A percentile compares a stretch with the other conserved stretches of the same genome.
Evolutionary conservation across 2,329 filamentous ascomycete species (phyloP).

Genomic region (Didymellaceae sp.): DNA sequence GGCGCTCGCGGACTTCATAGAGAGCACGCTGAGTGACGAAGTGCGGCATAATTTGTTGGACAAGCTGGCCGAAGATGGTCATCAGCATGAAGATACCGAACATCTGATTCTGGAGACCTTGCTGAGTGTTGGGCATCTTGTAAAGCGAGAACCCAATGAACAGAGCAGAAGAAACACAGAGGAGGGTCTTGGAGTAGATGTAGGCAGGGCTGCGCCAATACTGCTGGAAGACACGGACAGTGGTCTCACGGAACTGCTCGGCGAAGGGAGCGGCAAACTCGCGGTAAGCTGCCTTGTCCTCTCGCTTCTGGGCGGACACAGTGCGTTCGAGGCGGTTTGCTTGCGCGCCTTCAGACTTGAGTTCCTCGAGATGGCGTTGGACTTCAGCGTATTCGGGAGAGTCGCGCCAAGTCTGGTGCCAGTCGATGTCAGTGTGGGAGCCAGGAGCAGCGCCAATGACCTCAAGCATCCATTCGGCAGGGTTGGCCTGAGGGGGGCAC

Average conservation of each 20-base stretch:
- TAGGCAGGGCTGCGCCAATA: conserved; percentile 91
- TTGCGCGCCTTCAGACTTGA: conserved; percentile 51
- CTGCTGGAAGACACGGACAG: conserved; percentile 81
- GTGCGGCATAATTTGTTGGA: conserved; percentile 83
- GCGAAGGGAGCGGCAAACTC: conserved; percentile 82
- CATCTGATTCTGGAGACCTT: conserved; percentile 85
- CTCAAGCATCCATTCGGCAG: conserved; percentile 79
- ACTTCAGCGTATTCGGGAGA: conserved; percentile 55
- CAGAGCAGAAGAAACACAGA: conserved; percentile 70
- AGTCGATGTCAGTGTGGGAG: conserved; percentile 58
- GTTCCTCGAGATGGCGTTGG: conserved; percentile 54
- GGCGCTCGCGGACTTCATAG: conserved; percentile 85
- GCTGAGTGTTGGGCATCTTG: conserved; percentile 72
- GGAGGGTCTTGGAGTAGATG: conserved; percentile 80
- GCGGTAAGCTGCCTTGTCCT: conserved; percentile 65
- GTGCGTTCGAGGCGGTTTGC: conserved; percentile 43
- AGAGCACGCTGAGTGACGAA: conserved; percentile 82
- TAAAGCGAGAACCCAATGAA: conserved; percentile 87
- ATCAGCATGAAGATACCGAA: conserved; percentile 84
- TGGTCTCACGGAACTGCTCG: conserved; percentile 71
- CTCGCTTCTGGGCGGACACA: conserved; percentile 49
- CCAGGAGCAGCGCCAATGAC: conserved; percentile 62
- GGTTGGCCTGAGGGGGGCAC: conserved; percentile 74
- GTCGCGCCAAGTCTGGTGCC: conserved; percentile 57
- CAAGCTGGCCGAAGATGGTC: conserved; percentile 80